Percentiles rank a stretch among this genome's conserved stretches.
phyloP scores from a whole-genome alignment of 306 rosid genomes.

The Luffa acutangula region DNA sequence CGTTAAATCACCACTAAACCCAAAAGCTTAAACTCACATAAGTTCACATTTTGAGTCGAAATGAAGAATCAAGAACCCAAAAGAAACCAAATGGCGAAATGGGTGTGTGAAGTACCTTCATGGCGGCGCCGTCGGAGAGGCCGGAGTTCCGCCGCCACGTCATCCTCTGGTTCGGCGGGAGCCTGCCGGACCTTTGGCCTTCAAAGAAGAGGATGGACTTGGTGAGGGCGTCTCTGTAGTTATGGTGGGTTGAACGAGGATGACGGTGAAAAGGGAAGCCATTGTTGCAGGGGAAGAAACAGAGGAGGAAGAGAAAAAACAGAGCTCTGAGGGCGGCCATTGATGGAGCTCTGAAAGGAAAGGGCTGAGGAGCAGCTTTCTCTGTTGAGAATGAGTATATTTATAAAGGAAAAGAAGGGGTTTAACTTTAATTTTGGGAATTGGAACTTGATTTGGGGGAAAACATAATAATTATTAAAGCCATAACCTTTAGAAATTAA shows the following conservation, averaged over 20 bases:
- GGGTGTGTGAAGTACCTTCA: slow-evolving; percentile 32
- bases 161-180: slow-evolving; percentile 65
- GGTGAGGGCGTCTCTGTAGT: slow-evolving; percentile 86
- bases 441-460: not conserved
- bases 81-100: not conserved
- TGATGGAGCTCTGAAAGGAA: not conserved
- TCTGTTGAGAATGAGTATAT: not conserved
- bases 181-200: slow-evolving; percentile 86
- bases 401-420: not conserved
- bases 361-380: not conserved
- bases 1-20: not conserved
- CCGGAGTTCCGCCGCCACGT: slow-evolving; percentile 78
- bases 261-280: slow-evolving; percentile 35
- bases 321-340: slow-evolving; percentile 2
- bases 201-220: slow-evolving; percentile 82
- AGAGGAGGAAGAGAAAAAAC: slow-evolving; percentile 13
- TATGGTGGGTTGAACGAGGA: slow-evolving; percentile 44
- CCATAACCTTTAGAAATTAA: not conserved
- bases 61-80: not conserved
- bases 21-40: not conserved
- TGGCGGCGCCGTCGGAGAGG: slow-evolving; percentile 72
- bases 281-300: slow-evolving; percentile 26
- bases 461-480: not conserved
- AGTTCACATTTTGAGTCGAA: not conserved
- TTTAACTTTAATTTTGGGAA: not conserved